Base-by-base conservation (phyloP, 257 asterid genomes). In the Salvia rosmarinus region DNA sequence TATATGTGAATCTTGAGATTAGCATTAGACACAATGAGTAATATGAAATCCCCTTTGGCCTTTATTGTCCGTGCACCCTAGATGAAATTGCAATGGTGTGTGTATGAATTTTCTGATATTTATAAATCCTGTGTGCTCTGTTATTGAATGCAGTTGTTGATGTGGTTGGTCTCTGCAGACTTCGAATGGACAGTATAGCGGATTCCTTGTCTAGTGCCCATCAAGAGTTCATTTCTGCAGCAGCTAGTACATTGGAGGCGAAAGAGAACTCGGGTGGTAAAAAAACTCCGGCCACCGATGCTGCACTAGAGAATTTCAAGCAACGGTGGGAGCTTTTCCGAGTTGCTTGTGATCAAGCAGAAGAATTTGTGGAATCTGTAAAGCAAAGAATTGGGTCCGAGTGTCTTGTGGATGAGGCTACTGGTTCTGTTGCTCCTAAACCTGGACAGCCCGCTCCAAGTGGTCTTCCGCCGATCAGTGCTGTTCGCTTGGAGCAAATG, bases 381-480 rank as follows among this genome's bases (percentile, higher is more conserved):
- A 95, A 91, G 85, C 99, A 89, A 78, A 84, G 98, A 81, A 95
- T 95, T 44, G 98, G 98, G 43, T 95, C 98, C 0, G 96, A 95
- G 82, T 95, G 99, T 81, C 91, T 95, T 2, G 96, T 89, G 61
- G 99, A 95, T 51, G 99, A 91, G 82, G 99, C 99, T 54, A 91
- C 98, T 8, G 99, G 99, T 50, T 82, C 88, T 10, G 82, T 83
- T 55, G 74, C 90, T 39, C 81, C 82, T 68, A 86, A 72, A 78
- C 84, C 90, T 3, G 96, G 91, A n/a, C 91, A 89, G 75, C 69
- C 85, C 4, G 64, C 72, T 44, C 55, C 83, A 12, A 69, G 64
- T 54, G 96, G 95, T 37, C 95, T 89, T 64, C 95, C 95, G 6
- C 99, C 99, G 5, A 89, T 95, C 43, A 95, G 98, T 66, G 99